Evolutionary conservation across 305 asterid genomes (phyloP), one percentile per base, ranked within the genome.

Genomic region (Fraxinus nigra): DNA sequence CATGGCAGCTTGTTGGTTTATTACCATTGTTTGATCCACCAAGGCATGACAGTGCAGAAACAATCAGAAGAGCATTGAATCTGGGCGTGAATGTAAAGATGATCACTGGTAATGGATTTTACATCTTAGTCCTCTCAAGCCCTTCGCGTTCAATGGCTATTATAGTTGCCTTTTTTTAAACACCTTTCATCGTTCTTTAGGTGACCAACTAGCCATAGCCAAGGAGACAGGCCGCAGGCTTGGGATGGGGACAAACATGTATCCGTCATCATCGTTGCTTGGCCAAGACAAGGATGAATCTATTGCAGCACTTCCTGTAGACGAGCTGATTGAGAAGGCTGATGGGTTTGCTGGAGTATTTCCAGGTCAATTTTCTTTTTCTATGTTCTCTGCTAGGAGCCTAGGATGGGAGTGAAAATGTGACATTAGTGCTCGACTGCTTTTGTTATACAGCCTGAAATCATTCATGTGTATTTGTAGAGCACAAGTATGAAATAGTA

Each of bases 161-260:
- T 3, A 76, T 54, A 14, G 7, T 10, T 76, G 9, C 75, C 72
- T 34, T 14, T 14, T 26, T 26, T 7, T 10, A n/a, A 24, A 26
- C 30, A 20, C 3, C 43, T 74, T 32, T 75, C 70, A 59, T 81
- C 7, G 28, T n/a, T 10, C 7, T 78, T 61, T 80, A 93, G 98
- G 98, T 28, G 98, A 94, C 80, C 97, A 94, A 81, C 91, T 94
- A 38, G 97, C 98, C 38, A 94, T 94, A 76, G 98, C 82, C 32
- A 92, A 94, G 83, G 98, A 94, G 87, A 92, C 97, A 9, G 98
- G 97, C 5, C 90, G 98, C 16, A 91, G 98, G 84, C 95, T 94
- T 59, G 98, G 98, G 67, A 94, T 94, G 98, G 98, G 98, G 3
- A 90, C 96, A 20, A 94, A 94, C 88, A 94, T 94, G 98, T 94